Percentiles rank a stretch among this genome's conserved stretches.
These are phyloP conservation scores for Cyclotella sp. DNA, from an alignment of 108 stramenopile species.

Conservation along the genomic window DNA sequence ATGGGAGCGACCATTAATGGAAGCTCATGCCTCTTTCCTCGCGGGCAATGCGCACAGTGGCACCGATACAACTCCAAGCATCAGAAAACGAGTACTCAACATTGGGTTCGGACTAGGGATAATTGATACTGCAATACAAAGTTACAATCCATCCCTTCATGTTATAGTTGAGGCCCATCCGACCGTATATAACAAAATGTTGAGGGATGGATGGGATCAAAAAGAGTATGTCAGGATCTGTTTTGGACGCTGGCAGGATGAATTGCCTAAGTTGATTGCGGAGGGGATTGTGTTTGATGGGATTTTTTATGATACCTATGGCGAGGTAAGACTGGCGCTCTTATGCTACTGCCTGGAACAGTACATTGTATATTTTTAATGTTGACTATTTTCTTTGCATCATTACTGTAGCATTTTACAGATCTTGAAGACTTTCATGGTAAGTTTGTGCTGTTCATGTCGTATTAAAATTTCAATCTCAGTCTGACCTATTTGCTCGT, in stretches of 20 bases:
- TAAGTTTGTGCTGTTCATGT: conserved; percentile 11
- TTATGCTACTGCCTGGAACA: neutral
- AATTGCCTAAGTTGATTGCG: conserved; percentile 63
- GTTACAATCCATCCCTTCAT: conserved; percentile 65
- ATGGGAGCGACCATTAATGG: conserved; percentile 95
- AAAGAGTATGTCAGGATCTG: conserved; percentile 78
- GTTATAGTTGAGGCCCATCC: conserved; percentile 94
- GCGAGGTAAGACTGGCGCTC: conserved; percentile 46
- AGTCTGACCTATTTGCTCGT: neutral
- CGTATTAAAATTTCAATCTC: neutral
- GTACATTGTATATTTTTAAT: neutral
- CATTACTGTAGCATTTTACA: conserved; percentile 54
- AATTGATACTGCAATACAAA: conserved; percentile 84
- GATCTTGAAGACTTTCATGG: conserved; percentile 92
- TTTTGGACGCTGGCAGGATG: conserved; percentile 92
- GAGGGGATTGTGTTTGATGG: conserved; percentile 80
- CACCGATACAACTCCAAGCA: neutral
- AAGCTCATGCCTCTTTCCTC: conserved; percentile 86
- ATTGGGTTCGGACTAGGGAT: conserved; percentile 96
- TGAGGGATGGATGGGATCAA: conserved; percentile 81
- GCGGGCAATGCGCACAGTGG: conserved; percentile 44
- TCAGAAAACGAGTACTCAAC: conserved; percentile 76
- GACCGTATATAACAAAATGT: conserved; percentile 83
- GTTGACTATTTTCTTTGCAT: neutral
- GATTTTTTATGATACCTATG: conserved; percentile 95